Conservation (phyloP, 2,329 filamentous ascomycete species). For the Trichoderma brevicompactum region DNA sequence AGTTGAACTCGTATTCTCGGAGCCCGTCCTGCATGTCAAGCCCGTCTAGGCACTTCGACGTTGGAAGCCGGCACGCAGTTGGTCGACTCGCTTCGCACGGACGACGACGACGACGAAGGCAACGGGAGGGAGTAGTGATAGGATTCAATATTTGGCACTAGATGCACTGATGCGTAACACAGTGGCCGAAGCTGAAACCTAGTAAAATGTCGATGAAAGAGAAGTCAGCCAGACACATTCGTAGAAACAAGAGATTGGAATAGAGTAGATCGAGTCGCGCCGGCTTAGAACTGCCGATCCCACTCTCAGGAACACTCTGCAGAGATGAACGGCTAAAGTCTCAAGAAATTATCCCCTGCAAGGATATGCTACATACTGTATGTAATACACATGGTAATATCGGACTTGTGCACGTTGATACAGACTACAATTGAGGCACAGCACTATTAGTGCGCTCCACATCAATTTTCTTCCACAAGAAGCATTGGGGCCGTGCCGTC, state of each 20-base stretch:
- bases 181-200: too few relatives aligned
- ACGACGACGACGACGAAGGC: background rate
- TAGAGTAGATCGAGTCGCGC: background rate
- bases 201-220: background rate
- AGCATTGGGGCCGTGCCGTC: slow-evolving; percentile 20
- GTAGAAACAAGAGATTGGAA: background rate
- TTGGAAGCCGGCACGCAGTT: background rate
- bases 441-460: slow-evolving; percentile 13
- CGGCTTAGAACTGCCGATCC: slow-evolving; percentile 4
- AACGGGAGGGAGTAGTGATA: background rate
- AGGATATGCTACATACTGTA: background rate
- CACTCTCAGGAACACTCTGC: background rate
- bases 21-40: slow-evolving; percentile 3
- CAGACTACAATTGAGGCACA: slow-evolving; percentile 12
- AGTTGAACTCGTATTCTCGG: background rate
- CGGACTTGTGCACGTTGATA: slow-evolving; percentile 12
- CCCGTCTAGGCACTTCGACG: background rate
- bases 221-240: background rate
- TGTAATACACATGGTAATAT: background rate
- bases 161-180: background rate
- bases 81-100: background rate
- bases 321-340: background rate
- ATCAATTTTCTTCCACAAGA: slow-evolving; percentile 13
- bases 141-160: background rate
- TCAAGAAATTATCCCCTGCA: background rate